Evolutionary conservation across 1,284 basidiomycete species (phyloP).

Genomic region (Lentinula novae-zelandiae): DNA sequence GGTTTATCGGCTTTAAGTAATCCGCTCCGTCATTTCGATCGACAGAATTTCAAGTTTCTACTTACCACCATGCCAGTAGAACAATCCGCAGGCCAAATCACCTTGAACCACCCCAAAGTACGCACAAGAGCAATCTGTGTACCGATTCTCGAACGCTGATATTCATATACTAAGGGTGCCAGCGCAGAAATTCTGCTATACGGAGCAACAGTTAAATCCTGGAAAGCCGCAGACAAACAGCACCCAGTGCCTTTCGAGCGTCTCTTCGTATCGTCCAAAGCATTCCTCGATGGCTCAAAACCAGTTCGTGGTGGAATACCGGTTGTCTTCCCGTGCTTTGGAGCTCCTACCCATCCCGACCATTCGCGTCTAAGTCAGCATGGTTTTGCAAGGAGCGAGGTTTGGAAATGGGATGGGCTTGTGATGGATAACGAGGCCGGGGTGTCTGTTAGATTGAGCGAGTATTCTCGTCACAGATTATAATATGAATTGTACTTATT

Average conservation of each 20-base stretch:
- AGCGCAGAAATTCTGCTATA: constrained; percentile 71
- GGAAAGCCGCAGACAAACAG: constrained; percentile 49
- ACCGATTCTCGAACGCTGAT: not conserved
- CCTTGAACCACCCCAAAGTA: constrained; percentile 50
- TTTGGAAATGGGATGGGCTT: constrained; percentile 64
- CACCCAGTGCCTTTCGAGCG: constrained; percentile 50
- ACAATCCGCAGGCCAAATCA: constrained; percentile 32
- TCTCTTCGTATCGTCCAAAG: constrained; percentile 76
- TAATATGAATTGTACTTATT: too few species aligned
- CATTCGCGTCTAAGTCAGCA: constrained; percentile 77
- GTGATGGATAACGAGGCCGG: constrained; percentile 68
- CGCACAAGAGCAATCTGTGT: not conserved
- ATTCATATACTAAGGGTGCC: constrained; percentile 51
- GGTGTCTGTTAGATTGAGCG: constrained; percentile 45
- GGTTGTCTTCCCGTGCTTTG: constrained; percentile 84
- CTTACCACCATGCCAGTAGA: constrained; percentile 47
- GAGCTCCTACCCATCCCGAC: constrained; percentile 68
- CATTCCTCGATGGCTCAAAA: constrained; percentile 66
- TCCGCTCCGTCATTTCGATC: too few species aligned
- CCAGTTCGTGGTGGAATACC: constrained; percentile 82
- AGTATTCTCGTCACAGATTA: not conserved
- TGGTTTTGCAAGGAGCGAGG: constrained; percentile 76
- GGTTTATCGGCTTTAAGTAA: too few species aligned
- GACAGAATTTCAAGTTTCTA: too few species aligned
- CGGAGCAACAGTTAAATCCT: constrained; percentile 81